Percentiles rank a stretch among this genome's conserved stretches.
phyloP scores from a whole-genome alignment of 1,284 basidiomycete species.

The Violaceomyces palustris region DNA sequence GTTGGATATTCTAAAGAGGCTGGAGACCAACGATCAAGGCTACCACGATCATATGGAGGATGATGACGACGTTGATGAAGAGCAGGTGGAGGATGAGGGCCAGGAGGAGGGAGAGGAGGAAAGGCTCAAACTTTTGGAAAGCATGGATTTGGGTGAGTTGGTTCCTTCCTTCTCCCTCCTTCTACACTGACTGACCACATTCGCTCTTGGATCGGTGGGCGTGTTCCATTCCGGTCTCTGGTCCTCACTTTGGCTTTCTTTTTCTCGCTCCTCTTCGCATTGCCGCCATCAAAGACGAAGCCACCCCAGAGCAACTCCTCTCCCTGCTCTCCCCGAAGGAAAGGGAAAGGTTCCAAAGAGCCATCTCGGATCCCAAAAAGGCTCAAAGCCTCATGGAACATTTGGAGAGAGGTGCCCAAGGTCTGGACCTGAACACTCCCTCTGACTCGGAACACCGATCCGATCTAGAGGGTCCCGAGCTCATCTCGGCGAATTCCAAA shows the following conservation, averaged over 20 bases:
- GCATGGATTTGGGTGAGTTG: constrained; percentile 2
- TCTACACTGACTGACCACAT: no score
- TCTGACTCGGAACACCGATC: no score
- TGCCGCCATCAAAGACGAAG: neutral
- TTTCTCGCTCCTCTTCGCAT: no score
- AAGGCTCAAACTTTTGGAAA: constrained; percentile 2
- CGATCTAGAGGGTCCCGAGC: no score
- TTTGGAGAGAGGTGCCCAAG: neutral
- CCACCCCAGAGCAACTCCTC: constrained; percentile 21
- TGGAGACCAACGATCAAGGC: constrained; percentile 9
- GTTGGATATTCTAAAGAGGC: constrained; percentile 11
- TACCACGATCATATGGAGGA: constrained; percentile 2
- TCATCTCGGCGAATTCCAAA: neutral
- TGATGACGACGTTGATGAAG: constrained; percentile 4
- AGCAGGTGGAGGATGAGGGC: constrained; percentile 1
- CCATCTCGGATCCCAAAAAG: constrained; percentile 8
- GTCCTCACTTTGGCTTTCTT: no score
- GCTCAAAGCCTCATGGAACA: constrained; percentile 12
- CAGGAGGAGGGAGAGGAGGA: neutral
- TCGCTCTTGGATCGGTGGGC: no score
- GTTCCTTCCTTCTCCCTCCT: no score
- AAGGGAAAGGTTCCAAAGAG: constrained; percentile 14
- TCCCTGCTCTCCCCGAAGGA: constrained; percentile 24
- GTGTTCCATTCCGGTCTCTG: no score
- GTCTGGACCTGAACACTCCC: neutral